Conservation (phyloP, 495 filamentous ascomycete genomes). For the Aspergillus cavernicola region DNA sequence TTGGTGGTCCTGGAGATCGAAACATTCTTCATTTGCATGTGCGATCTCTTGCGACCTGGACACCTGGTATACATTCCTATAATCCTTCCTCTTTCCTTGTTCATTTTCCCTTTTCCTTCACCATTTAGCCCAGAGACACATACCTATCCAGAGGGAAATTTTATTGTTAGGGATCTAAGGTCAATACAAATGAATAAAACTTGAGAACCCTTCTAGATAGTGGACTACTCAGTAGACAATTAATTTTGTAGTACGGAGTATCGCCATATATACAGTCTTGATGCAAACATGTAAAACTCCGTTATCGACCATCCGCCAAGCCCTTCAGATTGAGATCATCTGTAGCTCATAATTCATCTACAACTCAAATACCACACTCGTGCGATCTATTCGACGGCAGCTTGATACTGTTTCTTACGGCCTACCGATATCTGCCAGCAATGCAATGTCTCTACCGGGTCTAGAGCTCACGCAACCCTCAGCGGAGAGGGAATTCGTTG, state of each 20-base stretch:
- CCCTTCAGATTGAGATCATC: background rate
- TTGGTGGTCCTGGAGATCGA: constrained; percentile 19
- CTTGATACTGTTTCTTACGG: too few relatives aligned
- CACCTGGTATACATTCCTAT: constrained; percentile 25
- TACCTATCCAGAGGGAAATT: constrained; percentile 6
- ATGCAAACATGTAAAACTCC: constrained; percentile 15
- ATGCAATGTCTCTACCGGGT: constrained; percentile 47
- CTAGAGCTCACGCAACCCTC: constrained; percentile 44
- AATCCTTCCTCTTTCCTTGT: constrained; percentile 11
- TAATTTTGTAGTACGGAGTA: too few relatives aligned
- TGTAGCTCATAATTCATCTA: background rate
- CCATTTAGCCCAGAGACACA: constrained; percentile 3
- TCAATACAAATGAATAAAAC: constrained; percentile 6
- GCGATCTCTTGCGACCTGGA: constrained; percentile 22
- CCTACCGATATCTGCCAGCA: too few relatives aligned
- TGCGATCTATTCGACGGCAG: too few relatives aligned
- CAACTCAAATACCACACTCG: too few relatives aligned
- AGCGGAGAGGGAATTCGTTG: constrained; percentile 34
- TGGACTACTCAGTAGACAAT: too few relatives aligned
- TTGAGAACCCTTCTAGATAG: too few relatives aligned
- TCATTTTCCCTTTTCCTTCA: constrained; percentile 8
- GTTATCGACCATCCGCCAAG: background rate
- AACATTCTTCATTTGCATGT: constrained; percentile 15
- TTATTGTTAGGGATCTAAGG: constrained; percentile 7
- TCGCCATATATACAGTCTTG: too few relatives aligned